phyloP scores from a whole-genome alignment of 495 filamentous ascomycete genomes.

The Aspergillus ostianus region DNA sequence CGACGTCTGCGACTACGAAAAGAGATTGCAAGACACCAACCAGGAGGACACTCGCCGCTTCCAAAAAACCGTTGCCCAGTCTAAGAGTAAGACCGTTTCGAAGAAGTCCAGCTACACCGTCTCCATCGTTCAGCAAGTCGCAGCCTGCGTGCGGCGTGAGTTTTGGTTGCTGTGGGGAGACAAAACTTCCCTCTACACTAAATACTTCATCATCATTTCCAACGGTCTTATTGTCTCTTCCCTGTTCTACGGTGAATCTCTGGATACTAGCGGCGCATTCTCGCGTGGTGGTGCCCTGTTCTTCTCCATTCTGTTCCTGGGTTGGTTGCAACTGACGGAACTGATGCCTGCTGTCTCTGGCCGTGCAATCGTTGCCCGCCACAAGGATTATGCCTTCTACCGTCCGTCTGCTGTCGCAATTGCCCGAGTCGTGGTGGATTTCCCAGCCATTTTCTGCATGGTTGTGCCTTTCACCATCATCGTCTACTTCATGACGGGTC shows the following conservation, averaged over 20 bases:
- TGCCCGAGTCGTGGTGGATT: conserved; percentile 65
- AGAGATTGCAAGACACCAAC: conserved; percentile 55
- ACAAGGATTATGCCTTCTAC: conserved; percentile 77
- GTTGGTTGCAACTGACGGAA: conserved; percentile 72
- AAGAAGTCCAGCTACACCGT: conserved; percentile 72
- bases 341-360: conserved; percentile 67
- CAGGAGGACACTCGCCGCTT: conserved; percentile 67
- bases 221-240: conserved; percentile 74
- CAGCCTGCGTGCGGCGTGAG: conserved; percentile 69
- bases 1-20: conserved; percentile 61
- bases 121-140: conserved; percentile 64
- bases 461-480: conserved; percentile 62
- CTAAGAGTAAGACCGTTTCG: conserved; percentile 62
- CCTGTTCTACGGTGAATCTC: conserved; percentile 65
- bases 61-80: conserved; percentile 64
- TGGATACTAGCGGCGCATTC: conserved; percentile 67
- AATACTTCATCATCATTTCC: conserved; percentile 72
- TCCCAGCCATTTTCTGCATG: conserved; percentile 64
- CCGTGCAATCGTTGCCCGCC: conserved; percentile 59
- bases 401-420: conserved; percentile 70
- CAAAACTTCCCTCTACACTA: conserved; percentile 69
- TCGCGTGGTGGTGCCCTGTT: conserved; percentile 65
- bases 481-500: conserved; percentile 66
- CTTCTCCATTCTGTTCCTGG: conserved; percentile 74
- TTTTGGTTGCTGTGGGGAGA: conserved; percentile 77